phyloP scores from a whole-genome alignment of 805 yeast genomes.

The Starmerella tilneyi region DNA sequence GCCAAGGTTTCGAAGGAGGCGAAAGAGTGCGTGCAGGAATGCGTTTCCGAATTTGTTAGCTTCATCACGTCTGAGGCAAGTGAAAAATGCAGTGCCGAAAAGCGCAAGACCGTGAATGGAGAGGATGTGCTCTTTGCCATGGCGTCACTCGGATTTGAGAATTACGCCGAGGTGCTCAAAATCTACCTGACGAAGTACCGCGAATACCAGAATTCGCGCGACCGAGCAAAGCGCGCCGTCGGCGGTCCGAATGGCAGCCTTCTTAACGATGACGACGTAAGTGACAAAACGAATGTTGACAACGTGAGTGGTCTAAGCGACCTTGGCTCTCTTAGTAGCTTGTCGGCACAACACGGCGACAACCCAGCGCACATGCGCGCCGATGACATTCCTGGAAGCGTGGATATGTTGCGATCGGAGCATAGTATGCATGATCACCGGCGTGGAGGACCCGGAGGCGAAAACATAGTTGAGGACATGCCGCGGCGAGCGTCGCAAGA shows the following conservation, averaged over 20 bases:
- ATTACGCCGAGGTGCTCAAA: constrained; percentile 57
- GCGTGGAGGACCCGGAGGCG: too few species aligned
- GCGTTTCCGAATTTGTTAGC: constrained; percentile 57
- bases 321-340: background rate
- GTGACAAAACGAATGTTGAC: background rate
- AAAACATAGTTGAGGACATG: too few species aligned
- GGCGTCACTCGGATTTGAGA: constrained; percentile 57
- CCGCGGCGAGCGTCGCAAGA: background rate
- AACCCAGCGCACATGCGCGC: background rate
- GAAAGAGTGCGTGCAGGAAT: constrained; percentile 65
- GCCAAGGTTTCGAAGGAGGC: constrained; percentile 75
- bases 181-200: constrained; percentile 59
- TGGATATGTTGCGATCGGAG: background rate
- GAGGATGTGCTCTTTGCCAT: constrained; percentile 57
- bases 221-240: constrained; percentile 19
- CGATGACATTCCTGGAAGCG: too few species aligned
- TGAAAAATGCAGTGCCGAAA: constrained; percentile 53
- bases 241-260: background rate
- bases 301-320: background rate
- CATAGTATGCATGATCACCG: too few species aligned
- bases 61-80: constrained; percentile 57
- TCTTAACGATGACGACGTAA: background rate
- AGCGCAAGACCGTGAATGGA: constrained; percentile 60
- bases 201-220: constrained; percentile 31
- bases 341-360: background rate